Base-by-base conservation (phyloP, 139 green algal species). In the Astrephomene gubernaculifera region DNA sequence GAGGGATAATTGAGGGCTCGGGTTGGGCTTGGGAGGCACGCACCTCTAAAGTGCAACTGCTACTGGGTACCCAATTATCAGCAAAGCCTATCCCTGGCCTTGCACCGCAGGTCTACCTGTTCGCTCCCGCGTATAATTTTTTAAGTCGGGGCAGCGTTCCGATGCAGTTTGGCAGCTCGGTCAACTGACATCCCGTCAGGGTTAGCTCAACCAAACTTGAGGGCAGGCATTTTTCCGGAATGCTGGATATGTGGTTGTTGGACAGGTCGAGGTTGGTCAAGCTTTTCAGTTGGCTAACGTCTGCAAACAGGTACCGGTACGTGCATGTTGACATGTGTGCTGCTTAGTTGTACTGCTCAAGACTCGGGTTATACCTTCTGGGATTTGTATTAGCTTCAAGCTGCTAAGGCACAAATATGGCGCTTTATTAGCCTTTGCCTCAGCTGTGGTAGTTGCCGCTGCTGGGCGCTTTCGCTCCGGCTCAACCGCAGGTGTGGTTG, bases 51-150 rank as follows among this genome's bases (percentile, higher is more conserved):
- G n/a, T n/a, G n/a, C n/a, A n/a, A n/a, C n/a, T n/a, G n/a, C n/a
- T n/a, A n/a, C n/a, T n/a, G n/a, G n/a, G n/a, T n/a, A 57, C 49
- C 49, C 49, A 12, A 25, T 57, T 17, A 57, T 25, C 49, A 12
- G 17, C 49, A 57, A 57, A 57, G 49, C 49, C 49, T 57, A 17
- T 17, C 49, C n/a, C n/a, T n/a, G n/a, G n/a, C n/a, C n/a, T n/a
- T n/a, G n/a, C n/a, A n/a, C n/a, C n/a, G n/a, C n/a, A n/a, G 64
- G 10, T 12, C 53, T 31, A 83, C 76, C 43, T 83, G 60, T 83
- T 83, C 29, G 76, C 76, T 0, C 76, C 76, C 4, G 76, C 76
- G 33, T 63, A 83, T 2, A 83, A 60, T 60, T 83, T 83, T 33
- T 82, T 82, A 21, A 82, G 54, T 2, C 57, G 38, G 7, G 75